These are phyloP conservation scores for Globisporangium camurandrum DNA, from an alignment of 352 stramenopile genomes.

Conservation along the genomic window DNA sequence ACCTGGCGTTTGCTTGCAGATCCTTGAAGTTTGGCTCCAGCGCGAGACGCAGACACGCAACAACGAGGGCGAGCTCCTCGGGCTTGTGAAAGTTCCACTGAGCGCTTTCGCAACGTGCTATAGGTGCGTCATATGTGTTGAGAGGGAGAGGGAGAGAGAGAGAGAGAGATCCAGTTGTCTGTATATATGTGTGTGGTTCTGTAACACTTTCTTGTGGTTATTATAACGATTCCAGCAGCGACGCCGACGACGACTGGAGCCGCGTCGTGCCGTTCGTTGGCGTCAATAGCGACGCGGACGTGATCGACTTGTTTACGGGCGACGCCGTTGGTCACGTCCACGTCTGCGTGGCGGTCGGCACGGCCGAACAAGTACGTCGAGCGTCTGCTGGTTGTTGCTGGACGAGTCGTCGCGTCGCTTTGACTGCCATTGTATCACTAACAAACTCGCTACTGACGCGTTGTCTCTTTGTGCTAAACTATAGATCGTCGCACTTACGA, in stretches of 20 bases:
- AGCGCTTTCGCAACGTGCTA: conserved; percentile 15
- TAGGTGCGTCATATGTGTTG: conserved; percentile 13
- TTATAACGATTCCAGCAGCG: neutral
- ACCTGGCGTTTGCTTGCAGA: conserved; percentile 21
- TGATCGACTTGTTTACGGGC: conserved; percentile 41
- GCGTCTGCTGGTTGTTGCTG: neutral
- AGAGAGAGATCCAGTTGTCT: neutral
- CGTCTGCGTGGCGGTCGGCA: conserved; percentile 30
- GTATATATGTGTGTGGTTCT: neutral
- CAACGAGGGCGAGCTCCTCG: conserved; percentile 18
- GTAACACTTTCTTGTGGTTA: too few relatives aligned
- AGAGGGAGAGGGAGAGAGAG: neutral
- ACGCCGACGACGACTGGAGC: conserved; percentile 3
- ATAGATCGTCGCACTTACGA: conserved; percentile 24
- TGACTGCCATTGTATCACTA: neutral
- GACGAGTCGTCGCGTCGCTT: neutral
- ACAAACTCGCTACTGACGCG: neutral
- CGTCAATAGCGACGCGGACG: conserved; percentile 21
- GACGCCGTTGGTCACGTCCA: conserved; percentile 23
- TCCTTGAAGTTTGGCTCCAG: conserved; percentile 34
- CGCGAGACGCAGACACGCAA: conserved; percentile 1
- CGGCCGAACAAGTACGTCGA: conserved; percentile 38
- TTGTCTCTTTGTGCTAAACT: neutral
- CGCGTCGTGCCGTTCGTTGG: conserved; percentile 19
- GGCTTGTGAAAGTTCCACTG: conserved; percentile 27